Evolutionary conservation across 352 stramenopile species (phyloP).

Genomic region (Globisporangium middletonii): DNA sequence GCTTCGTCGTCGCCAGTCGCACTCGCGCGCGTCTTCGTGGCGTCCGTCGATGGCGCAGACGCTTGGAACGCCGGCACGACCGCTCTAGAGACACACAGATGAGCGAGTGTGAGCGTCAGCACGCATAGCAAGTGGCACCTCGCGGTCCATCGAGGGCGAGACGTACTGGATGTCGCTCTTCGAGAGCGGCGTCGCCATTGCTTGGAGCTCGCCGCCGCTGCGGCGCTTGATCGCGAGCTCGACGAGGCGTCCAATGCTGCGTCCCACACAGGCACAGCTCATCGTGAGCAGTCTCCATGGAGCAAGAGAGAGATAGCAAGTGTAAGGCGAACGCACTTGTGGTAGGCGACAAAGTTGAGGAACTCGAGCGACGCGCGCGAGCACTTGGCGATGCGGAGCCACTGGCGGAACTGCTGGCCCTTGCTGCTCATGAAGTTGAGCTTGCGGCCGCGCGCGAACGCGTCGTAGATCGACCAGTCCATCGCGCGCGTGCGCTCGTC

Average conservation of each 20-base stretch:
- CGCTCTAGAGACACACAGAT: conserved; percentile 1
- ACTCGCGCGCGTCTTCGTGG: not conserved
- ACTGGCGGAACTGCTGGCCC: conserved; percentile 57
- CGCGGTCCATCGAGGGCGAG: not conserved
- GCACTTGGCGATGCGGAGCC: conserved; percentile 53
- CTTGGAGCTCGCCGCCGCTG: conserved; percentile 45
- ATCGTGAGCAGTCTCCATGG: not conserved
- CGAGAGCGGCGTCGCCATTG: conserved; percentile 40
- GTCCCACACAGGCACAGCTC: not conserved
- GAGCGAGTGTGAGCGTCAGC: not conserved
- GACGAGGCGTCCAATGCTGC: conserved; percentile 72
- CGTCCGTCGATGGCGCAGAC: not conserved
- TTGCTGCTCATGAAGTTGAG: conserved; percentile 84
- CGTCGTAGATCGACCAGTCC: conserved; percentile 79
- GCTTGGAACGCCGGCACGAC: conserved; percentile 7
- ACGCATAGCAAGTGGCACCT: not conserved
- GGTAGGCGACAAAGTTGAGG: conserved; percentile 82
- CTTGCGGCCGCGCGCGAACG: conserved; percentile 71
- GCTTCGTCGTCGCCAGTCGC: not conserved
- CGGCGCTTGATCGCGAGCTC: conserved; percentile 77
- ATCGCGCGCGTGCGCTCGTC: conserved; percentile 78
- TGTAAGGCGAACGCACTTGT: conserved; percentile 44
- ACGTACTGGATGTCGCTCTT: conserved; percentile 63
- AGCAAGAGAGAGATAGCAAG: not conserved
- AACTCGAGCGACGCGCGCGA: conserved; percentile 79